Base-by-base conservation (phyloP, 305 asterid genomes). In the Rubia balearica region DNA sequence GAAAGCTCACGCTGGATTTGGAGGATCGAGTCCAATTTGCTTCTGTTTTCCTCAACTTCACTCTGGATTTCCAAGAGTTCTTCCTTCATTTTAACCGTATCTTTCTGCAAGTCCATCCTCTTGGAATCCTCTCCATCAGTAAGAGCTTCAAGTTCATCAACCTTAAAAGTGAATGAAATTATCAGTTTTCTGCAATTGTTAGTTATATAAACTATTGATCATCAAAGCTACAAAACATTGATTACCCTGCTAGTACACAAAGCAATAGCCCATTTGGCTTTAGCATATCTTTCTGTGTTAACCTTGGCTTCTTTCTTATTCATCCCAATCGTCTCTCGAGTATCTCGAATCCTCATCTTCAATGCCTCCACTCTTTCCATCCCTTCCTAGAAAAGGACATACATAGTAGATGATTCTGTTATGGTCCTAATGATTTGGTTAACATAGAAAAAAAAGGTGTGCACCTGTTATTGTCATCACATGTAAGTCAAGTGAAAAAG, bases 1-100 rank as follows among this genome's bases (percentile, higher is more conserved):
- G 85, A 80, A 71, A 88, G 86, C 81, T 90, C 92, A 9, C 42
- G 63, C 66, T 78, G 89, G 59, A 86, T 84, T 74, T 88, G 85
- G 46, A 84, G 73, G 80, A 81, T 70, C 43, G 86, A 83, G 71
- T 71, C 74, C 24, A 85, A 82, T 62, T 84, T 88, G 53, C 73
- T 81, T 73, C 80, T 80, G 48, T 77, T 84, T 69, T 83, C 84
- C 71, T 85, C 85, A 1, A 86, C 74, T 76, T 86, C 87, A 51
- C 74, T 71, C 48, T 63, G 78, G 56, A 85, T 85, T 70, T 88
- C 85, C 45, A 11, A 22, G 11, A 84, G 30, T 49, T 86, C 87
- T 63, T 81, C 81, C 75, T 75, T 90, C 67, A 67, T 72, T 33
- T 61, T 41, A 56, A 78, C 84, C 57, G 83, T 56, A 51, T 83